phyloP scores from a whole-genome alignment of 2,329 filamentous ascomycete species.

The Cercospora sojina region DNA sequence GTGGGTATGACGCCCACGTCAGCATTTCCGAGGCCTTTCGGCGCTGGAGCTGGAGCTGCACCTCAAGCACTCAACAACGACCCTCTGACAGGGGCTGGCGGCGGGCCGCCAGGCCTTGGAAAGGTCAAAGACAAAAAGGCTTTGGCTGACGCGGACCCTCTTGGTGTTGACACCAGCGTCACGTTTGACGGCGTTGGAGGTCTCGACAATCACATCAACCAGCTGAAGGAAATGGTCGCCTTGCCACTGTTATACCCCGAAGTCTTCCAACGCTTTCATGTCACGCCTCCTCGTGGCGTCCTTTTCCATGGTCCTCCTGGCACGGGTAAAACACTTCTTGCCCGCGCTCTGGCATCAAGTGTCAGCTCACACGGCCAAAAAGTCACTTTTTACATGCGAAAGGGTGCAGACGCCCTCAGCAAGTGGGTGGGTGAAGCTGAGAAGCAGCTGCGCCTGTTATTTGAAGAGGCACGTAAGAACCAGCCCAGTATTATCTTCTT shows the following conservation, averaged over 20 bases:
- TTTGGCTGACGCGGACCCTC: constrained; percentile 87
- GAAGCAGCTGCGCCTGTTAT: constrained; percentile 86
- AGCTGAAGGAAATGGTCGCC: constrained; percentile 98
- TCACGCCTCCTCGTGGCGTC: constrained; percentile 91
- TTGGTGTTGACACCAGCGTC: constrained; percentile 88
- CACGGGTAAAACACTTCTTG: constrained; percentile 96
- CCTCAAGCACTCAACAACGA: constrained; percentile 60
- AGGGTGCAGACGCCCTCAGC: constrained; percentile 93
- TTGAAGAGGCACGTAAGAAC: constrained; percentile 91
- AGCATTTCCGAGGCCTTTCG: constrained; percentile 49
- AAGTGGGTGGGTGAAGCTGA: constrained; percentile 99
- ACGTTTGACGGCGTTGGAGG: constrained; percentile 95
- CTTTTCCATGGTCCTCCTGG: constrained; percentile 95
- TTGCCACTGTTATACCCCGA: constrained; percentile 92
- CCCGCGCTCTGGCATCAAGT: constrained; percentile 86
- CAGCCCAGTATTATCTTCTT: constrained; percentile 99
- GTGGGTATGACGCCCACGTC: constrained; percentile 64
- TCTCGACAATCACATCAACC: constrained; percentile 88
- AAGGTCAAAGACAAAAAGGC: constrained; percentile 92
- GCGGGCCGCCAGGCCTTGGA: constrained; percentile 73
- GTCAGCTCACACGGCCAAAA: constrained; percentile 86
- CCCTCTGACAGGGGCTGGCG: constrained; percentile 55
- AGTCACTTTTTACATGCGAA: constrained; percentile 99
- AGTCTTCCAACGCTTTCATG: constrained; percentile 84
- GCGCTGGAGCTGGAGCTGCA: constrained; percentile 31